These are phyloP conservation scores for Aspergillus versicolor DNA, from an alignment of 2,329 filamentous ascomycete genomes.

Conservation along the genomic window DNA sequence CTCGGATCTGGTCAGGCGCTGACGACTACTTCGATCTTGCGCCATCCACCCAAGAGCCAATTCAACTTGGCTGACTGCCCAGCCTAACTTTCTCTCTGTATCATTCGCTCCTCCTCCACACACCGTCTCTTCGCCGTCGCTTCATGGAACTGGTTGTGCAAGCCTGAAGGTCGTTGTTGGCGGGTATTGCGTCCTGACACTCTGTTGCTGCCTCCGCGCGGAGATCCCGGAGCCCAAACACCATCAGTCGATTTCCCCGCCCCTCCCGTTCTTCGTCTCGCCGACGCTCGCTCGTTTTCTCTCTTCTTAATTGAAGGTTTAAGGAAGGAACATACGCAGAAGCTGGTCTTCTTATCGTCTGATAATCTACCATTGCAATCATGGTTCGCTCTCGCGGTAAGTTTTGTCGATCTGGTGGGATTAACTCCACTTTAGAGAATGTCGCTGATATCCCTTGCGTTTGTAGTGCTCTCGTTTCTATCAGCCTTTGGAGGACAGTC, in stretches of 20 bases:
- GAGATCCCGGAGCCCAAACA: conserved; percentile 16
- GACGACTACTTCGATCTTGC: conserved; percentile 7
- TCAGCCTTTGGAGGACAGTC: conserved; percentile 52
- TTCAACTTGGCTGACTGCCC: conserved; percentile 4
- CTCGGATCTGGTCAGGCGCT: conserved; percentile 9
- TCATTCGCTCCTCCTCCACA: conserved; percentile 7
- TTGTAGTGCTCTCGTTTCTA: conserved; percentile 81
- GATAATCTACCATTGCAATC: conserved; percentile 12
- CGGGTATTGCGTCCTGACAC: conserved; percentile 16
- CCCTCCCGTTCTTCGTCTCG: conserved; percentile 2
- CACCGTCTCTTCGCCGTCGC: not conserved
- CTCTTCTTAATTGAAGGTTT: not conserved
- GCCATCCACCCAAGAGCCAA: conserved; percentile 3
- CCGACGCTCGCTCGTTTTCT: conserved; percentile 7
- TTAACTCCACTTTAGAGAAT: not conserved
- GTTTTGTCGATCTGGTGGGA: conserved; percentile 14
- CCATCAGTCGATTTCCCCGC: conserved; percentile 3
- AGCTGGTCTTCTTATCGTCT: conserved; percentile 19
- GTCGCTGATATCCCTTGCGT: conserved; percentile 28
- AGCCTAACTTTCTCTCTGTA: conserved; percentile 1
- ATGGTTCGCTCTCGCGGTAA: conserved; percentile 43
- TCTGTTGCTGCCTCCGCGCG: conserved; percentile 18
- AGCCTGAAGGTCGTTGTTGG: conserved; percentile 13
- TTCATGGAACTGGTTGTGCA: conserved; percentile 18
- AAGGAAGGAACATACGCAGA: conserved; percentile 3